Evolutionary conservation across 83 land plant genomes (phyloP), one percentile per base, ranked within the genome.

Genomic region (Picea abies): DNA sequence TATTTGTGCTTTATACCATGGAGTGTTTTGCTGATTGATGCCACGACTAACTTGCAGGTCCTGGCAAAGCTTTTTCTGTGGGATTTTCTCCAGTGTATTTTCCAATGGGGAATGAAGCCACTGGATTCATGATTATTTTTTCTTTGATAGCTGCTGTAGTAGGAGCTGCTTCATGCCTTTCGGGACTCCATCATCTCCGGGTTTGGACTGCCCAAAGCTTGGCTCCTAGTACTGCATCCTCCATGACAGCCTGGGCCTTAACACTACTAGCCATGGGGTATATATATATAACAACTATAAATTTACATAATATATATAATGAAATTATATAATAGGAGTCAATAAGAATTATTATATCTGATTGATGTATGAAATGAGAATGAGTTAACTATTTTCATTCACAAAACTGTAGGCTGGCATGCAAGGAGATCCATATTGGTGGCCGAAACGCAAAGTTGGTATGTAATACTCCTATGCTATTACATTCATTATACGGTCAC

Each of bases 211-310:
- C 78, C 3, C 85, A 86, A 3, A 90, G 88, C 82, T 44, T 89
- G 85, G 85, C 90, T 56, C 47, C 88, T 5, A 86, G 87, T 0
- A 86, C 85, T 37, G 84, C 92, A 8, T 84, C 91, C 73, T 92
- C 91, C 10, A n/a, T 82, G 52, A 85, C 86, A 66, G 91, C 92
- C 22, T 92, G 91, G 92, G 61, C 85, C 26, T 89, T 92, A 12
- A 92, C 94, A 41, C 85, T 88, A 5, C 89, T 92, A n/a, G 86
- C 94, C 60, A 87, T 85, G 91, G 94, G 92, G 94, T n/a, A n/a
- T 92, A 83, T 87, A 11, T 20, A 8, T 25, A 64, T 32, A 60
- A 64, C 11, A 9, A 49, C 52, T 1, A 8, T 0, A 49, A 49
- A 49, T 44, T 4, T 44, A 5, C 47, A 6, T 62, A 35, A 62